Base-by-base conservation (phyloP, 441 rosid genomes). In the Brassica hybrid region DNA sequence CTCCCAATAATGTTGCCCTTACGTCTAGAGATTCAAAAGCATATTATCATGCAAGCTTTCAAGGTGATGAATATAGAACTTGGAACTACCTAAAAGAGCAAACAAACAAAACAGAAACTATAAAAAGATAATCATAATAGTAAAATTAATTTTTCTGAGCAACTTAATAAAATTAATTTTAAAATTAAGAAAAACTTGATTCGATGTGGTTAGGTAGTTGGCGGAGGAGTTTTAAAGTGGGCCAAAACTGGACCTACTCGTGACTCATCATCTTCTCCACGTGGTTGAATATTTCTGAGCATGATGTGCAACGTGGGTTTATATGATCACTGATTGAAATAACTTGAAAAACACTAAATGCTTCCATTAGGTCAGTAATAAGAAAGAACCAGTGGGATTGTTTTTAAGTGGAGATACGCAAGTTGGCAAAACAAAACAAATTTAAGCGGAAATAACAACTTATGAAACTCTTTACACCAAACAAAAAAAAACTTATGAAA, bases 261-360 rank as follows among this genome's bases (percentile, higher is more conserved):
- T 57, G 72, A 62, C 67, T 71, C 80, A 65, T 72, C 72, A 65
- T 65, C 68, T 27, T 32, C 72, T 58, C 80, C 80, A 77, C 76
- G 80, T 72, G 80, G 69, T 60, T 12, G 57, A 19, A 48, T 78
- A 66, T 23, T 64, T 64, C 65, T 58, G 57, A 71, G 62, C 68
- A 45, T 72, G 76, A n/a, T 52, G 67, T 71, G 72, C 81, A 62
- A 72, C 76, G 81, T 77, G 72, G 76, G 66, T 65, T 71, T 59
- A 58, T 58, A 19, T 45, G 18, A 58, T 62, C 63, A 77, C 59
- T 71, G 61, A 71, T 65, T 77, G 80, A 6, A 76, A 41, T 65
- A 65, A 71, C 41, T 59, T 65, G 81, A 67, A 36, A 45, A 43
- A 61, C 63, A 61, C 68, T 61, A 17, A 67, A 57, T 58, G 17